Percentiles rank a stretch among this genome's conserved stretches.
phyloP scores from a whole-genome alignment of 805 yeast species.

The Ogataea minuta region DNA sequence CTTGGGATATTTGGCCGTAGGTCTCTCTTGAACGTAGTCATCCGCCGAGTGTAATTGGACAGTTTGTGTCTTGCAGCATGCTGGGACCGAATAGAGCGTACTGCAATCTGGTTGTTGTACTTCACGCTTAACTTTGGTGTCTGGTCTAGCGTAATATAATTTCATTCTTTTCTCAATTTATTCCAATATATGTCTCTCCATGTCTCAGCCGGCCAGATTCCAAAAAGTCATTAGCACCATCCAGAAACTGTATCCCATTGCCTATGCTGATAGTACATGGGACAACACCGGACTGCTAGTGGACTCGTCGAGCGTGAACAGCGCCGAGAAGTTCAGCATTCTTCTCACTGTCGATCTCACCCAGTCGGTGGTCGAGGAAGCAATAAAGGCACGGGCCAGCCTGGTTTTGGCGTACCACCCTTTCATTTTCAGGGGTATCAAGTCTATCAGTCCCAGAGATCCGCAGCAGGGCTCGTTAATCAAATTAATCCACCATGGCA shows the following conservation, averaged over 20 bases:
- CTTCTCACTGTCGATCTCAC: slow-evolving; percentile 86
- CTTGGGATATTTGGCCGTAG: too few species aligned
- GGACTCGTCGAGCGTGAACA: slow-evolving; percentile 45
- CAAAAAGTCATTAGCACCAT: slow-evolving; percentile 49
- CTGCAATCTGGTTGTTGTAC: too few species aligned
- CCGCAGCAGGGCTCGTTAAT: slow-evolving; percentile 82
- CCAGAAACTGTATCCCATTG: slow-evolving; percentile 75
- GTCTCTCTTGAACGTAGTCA: too few species aligned
- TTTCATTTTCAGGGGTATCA: slow-evolving; percentile 86
- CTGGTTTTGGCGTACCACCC: slow-evolving; percentile 90
- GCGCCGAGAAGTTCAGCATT: slow-evolving; percentile 32
- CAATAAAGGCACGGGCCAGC: slow-evolving; percentile 52
- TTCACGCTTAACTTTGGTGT: too few species aligned
- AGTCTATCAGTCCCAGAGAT: slow-evolving; percentile 57
- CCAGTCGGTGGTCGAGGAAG: slow-evolving; percentile 79
- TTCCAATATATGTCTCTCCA: too few species aligned
- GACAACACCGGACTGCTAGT: slow-evolving; percentile 92
- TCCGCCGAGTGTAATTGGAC: too few species aligned
- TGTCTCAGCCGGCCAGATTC: slow-evolving; percentile 30
- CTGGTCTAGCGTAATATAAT: too few species aligned
- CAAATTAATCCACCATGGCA: slow-evolving; percentile 67
- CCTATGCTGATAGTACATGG: slow-evolving; percentile 86
- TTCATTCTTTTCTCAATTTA: neutral
- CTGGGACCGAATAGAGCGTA: too few species aligned
- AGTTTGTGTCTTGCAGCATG: too few species aligned